Base-by-base conservation (phyloP, 1,139 yeast genomes). In the Suhomyces kunorum region DNA sequence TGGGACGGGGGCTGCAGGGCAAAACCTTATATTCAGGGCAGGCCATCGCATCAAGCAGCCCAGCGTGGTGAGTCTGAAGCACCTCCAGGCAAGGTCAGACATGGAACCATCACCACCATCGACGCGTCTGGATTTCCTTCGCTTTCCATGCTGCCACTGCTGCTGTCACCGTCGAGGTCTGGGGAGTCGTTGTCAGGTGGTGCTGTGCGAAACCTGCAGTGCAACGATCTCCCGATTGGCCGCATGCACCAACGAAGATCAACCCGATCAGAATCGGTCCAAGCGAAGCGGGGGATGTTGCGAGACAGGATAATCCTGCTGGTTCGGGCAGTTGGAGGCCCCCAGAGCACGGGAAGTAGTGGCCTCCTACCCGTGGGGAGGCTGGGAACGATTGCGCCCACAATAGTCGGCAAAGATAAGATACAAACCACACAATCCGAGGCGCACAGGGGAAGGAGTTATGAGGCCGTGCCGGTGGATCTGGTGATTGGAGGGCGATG, bases 281-380 rank as follows among this genome's bases (percentile, higher is more conserved):
- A 28, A 28, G 31, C 31, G 31, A 28, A 28, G 31, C 31, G 31
- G 31, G n/a, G 31, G 31, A 28, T 28, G 31, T 17, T 28, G 31
- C 31, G 31, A 20, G 31, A 22, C 17, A n/a, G 16, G 19, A 28
- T 28, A 28, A 28, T 26, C 15, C 9, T n/a, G 28, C 17, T 11
- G 28, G 15, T 14, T 7, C 16, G 14, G 6, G 13, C 14, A 7
- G 13, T 12, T 5, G 27, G 27, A 13, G 13, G 12, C 16, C 28
- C 16, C 16, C 13, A 17, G 15, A 13, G 6, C 17, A 17, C 20
- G 20, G 8, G 20, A 8, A 5, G 22, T 11, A 11, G 24, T 20
- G 8, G 24, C 11, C 5, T 20, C 22, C 4, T 6, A 11, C 22
- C 22, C 11, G 4, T 20, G 5, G 22, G 22, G 20, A 4, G 4